These are phyloP conservation scores for Colletotrichum camelliae DNA, from an alignment of 2,329 filamentous ascomycete genomes.

Conservation along the genomic window DNA sequence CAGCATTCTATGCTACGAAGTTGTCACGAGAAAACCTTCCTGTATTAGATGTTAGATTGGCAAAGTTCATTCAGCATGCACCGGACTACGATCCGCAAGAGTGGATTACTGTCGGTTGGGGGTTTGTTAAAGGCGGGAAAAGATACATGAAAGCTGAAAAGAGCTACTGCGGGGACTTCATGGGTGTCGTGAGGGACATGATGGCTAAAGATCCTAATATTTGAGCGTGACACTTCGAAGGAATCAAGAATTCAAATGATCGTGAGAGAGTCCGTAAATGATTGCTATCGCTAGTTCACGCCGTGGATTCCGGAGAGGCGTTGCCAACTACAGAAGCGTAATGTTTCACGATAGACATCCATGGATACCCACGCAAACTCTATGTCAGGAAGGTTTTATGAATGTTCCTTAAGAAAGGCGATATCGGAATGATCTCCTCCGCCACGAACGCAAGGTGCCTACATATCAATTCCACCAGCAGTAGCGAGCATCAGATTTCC, in stretches of 20 bases:
- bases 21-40: background rate
- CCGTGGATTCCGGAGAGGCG: background rate
- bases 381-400: background rate
- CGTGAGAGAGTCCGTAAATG: background rate
- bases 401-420: background rate
- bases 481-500: background rate
- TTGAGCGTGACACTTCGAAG: background rate
- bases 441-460: background rate
- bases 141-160: background rate
- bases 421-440: rapidly evolving
- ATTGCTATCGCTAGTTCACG: rapidly evolving
- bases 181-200: background rate
- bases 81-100: background rate
- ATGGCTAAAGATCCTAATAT: background rate
- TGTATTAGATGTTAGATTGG: background rate
- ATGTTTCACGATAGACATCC: background rate
- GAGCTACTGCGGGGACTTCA: background rate
- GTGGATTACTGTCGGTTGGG: background rate
- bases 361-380: background rate
- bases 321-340: background rate
- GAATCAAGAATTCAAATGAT: no score
- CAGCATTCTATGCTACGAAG: background rate
- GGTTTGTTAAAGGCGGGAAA: background rate
- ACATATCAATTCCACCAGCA: background rate
- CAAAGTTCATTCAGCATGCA: background rate